Conservation (phyloP, 768 basidiomycete genomes). For the Collybia mongolica region DNA sequence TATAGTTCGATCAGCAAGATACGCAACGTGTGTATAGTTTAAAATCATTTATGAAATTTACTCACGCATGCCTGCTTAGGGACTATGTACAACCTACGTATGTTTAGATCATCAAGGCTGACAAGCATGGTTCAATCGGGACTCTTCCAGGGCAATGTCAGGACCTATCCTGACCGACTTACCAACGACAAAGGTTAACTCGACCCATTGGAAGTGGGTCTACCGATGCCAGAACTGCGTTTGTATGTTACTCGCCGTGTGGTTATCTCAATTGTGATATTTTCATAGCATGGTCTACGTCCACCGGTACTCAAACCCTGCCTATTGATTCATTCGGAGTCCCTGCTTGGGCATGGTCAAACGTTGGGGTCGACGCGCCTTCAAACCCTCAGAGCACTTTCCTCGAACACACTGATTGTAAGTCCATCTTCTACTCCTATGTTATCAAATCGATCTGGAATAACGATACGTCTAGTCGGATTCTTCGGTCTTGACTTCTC, state of each 20-base stretch:
- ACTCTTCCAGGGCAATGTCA: constrained; percentile 32
- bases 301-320: constrained; percentile 35
- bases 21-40: constrained; percentile 44
- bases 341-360: constrained; percentile 52
- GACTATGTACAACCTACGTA: constrained; percentile 52
- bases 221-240: constrained; percentile 69
- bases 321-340: constrained; percentile 32
- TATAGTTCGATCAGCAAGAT: constrained; percentile 53
- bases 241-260: constrained; percentile 30
- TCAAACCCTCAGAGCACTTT: constrained; percentile 51
- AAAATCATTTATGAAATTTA: not conserved
- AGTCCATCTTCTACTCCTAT: constrained; percentile 12
- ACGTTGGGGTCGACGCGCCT: constrained; percentile 43
- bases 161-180: constrained; percentile 55
- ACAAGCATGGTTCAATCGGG: not conserved
- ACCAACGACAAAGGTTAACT: constrained; percentile 47
- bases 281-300: constrained; percentile 34
- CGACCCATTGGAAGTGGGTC: constrained; percentile 68
- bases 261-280: not conserved
- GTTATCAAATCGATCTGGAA: not conserved
- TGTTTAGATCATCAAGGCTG: constrained; percentile 8
- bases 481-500: constrained; percentile 56
- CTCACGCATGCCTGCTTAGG: constrained; percentile 22
- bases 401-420: constrained; percentile 59
- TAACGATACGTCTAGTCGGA: constrained; percentile 40